A percentile compares a stretch with the other conserved stretches of the same genome.
phyloP scores from a whole-genome alignment of 2,329 filamentous ascomycete species.

The Fusarium bulbicola region DNA sequence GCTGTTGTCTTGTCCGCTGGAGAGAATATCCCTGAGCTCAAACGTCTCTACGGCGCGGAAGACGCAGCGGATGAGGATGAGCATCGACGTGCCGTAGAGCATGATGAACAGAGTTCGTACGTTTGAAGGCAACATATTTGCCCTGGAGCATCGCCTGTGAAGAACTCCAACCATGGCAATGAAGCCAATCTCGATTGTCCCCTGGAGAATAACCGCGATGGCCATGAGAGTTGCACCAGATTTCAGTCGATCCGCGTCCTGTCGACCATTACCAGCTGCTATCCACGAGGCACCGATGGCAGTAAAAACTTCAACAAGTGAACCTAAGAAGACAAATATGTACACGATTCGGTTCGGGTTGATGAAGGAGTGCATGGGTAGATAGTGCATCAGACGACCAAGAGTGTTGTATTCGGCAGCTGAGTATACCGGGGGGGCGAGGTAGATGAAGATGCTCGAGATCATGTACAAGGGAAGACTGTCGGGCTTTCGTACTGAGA shows the following conservation, averaged over 20 bases:
- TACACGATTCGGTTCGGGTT: constrained; percentile 42
- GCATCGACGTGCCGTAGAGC: constrained; percentile 40
- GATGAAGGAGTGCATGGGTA: constrained; percentile 40
- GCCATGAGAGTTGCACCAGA: constrained; percentile 64
- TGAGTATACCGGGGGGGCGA: constrained; percentile 38
- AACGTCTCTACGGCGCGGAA: constrained; percentile 41
- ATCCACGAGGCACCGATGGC: constrained; percentile 40
- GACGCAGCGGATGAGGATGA: constrained; percentile 39
- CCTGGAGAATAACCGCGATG: constrained; percentile 57
- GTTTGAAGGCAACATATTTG: constrained; percentile 37
- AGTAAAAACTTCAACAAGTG: constrained; percentile 36
- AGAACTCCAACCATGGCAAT: constrained; percentile 34
- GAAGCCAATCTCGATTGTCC: constrained; percentile 32
- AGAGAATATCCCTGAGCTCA: constrained; percentile 27
- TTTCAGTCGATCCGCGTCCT: constrained; percentile 64
- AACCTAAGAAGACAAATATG: constrained; percentile 39
- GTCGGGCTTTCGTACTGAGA: constrained; percentile 31
- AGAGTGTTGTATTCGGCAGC: constrained; percentile 42
- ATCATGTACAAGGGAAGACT: constrained; percentile 39
- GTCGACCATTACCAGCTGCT: constrained; percentile 36
- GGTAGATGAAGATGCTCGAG: constrained; percentile 39
- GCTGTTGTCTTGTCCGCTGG: constrained; percentile 14
- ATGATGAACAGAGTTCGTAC: constrained; percentile 39
- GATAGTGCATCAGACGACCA: constrained; percentile 40
- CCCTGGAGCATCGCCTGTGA: constrained; percentile 24